Percentiles rank a stretch among this genome's conserved stretches.
These are phyloP conservation scores for Linum tenue DNA, from an alignment of 345 rosid species.

Conservation along the genomic window DNA sequence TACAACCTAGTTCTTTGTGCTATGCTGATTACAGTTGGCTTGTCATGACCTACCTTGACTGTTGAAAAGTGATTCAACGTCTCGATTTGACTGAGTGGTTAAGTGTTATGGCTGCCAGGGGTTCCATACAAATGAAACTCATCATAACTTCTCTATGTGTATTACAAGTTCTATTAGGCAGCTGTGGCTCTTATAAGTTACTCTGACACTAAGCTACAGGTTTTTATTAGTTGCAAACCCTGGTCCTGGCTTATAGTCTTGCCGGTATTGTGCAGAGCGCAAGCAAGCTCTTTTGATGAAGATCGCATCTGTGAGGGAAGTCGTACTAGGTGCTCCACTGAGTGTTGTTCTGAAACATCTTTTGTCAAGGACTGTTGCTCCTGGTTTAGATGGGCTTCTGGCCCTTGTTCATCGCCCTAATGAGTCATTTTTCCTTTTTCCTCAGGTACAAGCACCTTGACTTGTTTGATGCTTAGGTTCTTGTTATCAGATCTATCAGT, in stretches of 20 bases:
- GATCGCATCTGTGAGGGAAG: constrained; percentile 86
- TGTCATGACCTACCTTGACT: neutral
- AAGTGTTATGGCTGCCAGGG: neutral
- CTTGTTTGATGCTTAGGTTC: neutral
- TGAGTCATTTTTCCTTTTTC: constrained; percentile 78
- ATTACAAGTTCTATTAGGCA: neutral
- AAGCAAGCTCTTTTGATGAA: constrained; percentile 49
- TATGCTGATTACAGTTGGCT: neutral
- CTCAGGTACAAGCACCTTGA: constrained; percentile 40
- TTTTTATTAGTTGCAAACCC: neutral
- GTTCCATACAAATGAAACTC: neutral
- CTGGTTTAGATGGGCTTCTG: constrained; percentile 45
- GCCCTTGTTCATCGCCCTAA: constrained; percentile 91
- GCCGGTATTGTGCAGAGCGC: constrained; percentile 35
- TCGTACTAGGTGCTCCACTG: constrained; percentile 85
- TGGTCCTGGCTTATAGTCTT: constrained; percentile 11
- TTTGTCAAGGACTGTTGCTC: constrained; percentile 59
- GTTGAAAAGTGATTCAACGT: too few species aligned
- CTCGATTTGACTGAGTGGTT: neutral
- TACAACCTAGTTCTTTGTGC: neutral
- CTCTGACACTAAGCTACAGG: neutral
- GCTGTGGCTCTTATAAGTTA: neutral
- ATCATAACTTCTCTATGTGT: neutral
- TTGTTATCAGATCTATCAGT: neutral
- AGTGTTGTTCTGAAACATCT: constrained; percentile 62